phyloP scores from a whole-genome alignment of 2,329 filamentous ascomycete genomes.

The Coniochaeta sp. region DNA sequence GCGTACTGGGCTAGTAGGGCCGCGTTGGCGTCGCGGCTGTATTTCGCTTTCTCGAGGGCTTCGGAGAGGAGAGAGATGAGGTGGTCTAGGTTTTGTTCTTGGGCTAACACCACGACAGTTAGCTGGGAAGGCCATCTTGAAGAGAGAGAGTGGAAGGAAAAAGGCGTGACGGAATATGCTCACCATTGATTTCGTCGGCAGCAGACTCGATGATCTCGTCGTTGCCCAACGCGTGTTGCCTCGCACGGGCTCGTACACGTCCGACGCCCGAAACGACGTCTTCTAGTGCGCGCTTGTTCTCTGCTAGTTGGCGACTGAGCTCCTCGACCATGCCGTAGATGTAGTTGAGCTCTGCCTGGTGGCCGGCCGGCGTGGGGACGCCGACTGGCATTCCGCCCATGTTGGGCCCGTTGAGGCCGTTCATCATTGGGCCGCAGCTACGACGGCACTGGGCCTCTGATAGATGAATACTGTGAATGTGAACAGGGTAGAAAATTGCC shows the following conservation, averaged over 20 bases:
- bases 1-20: constrained; percentile 51
- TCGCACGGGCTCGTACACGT: constrained; percentile 49
- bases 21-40: constrained; percentile 53
- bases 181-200: constrained; percentile 50
- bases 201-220: constrained; percentile 50
- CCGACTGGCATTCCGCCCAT: constrained; percentile 38
- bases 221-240: constrained; percentile 43
- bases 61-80: constrained; percentile 54
- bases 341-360: constrained; percentile 61
- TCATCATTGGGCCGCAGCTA: constrained; percentile 24
- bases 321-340: constrained; percentile 63
- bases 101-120: constrained; percentile 24
- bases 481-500: too few relatives aligned
- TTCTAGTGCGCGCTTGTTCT: constrained; percentile 53
- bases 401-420: constrained; percentile 41
- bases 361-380: constrained; percentile 56
- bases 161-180: constrained; percentile 7
- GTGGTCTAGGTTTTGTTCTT: constrained; percentile 52
- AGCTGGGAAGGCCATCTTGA: not conserved
- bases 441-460: too few relatives aligned
- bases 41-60: constrained; percentile 53
- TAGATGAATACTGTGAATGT: too few relatives aligned
- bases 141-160: not conserved
- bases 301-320: constrained; percentile 53
- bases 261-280: constrained; percentile 58